Evolutionary conservation across 331 rosid species (phyloP), one percentile per base, ranked within the genome.

Genomic region (Ulmus americana): DNA sequence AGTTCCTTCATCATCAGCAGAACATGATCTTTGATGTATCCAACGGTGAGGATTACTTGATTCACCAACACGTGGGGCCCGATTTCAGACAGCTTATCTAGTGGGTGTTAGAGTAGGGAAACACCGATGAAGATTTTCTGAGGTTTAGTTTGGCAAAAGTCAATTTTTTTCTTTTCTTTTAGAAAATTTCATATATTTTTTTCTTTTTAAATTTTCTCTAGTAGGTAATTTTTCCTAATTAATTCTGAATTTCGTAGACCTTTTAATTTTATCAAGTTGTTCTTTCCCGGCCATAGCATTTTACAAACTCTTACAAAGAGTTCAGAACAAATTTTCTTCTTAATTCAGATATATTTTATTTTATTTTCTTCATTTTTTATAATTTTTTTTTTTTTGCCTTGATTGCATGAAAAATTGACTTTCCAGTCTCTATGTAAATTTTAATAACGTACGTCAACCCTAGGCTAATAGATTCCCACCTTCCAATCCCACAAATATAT

Each of bases 11-110:
- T 1, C 83, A 81, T 0, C 79, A 86, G 8, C 88, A 78, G 73
- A 79, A 40, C 43, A 59, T 86, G 71, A 70, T 75, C 57, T 91
- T 84, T 16, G 89, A 88, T 63, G 77, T 72, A 8, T n/a, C 95
- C 73, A 88, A 82, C 84, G 84, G 83, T 16, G 95, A 86, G 0
- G 97, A 94, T 65, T 87, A 80, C 80, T 78, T 85, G 84, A 94
- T 94, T 43, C 91, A 89, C 58, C 95, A 82, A 39, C 95, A 81
- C 38, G 67, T 70, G 73, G 91, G 84, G 4, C 84, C 91, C 0
- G 80, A 82, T 47, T 87, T 80, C 81, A 61, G 86, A 39, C 86
- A 87, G 83, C 74, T 85, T 42, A 79, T 90, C 66, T 81, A 84
- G 83, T 52, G 66, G 51, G 41, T 20, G 68, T 64, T 77, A 68